Evolutionary conservation across 176 grass and related monocot genomes (phyloP).

Genomic region (Oryza coarctata): DNA sequence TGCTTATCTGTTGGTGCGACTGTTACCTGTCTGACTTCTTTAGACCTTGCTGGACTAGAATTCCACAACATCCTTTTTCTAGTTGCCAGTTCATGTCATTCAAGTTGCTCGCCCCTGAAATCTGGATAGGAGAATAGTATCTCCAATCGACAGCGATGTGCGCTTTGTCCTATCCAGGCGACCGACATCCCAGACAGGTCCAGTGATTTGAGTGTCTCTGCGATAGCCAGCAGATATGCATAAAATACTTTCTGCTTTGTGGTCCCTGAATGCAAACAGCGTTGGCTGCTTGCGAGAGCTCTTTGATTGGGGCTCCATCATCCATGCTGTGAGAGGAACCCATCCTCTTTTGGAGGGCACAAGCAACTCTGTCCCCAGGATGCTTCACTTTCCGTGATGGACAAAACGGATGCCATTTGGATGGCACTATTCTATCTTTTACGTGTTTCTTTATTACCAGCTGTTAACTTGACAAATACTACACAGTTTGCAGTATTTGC

Average conservation of each 20-base stretch:
- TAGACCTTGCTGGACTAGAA: neutral
- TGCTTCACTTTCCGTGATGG: neutral
- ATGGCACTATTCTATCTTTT: neutral
- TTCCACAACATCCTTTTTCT: neutral
- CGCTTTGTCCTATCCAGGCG: neutral
- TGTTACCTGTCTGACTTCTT: slow-evolving; percentile 20
- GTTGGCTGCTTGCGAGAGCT: neutral
- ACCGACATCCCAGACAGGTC: slow-evolving; percentile 17
- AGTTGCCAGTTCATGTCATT: slow-evolving; percentile 40
- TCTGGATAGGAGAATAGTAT: neutral
- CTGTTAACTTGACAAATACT: neutral
- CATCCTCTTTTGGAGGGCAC: slow-evolving; percentile 22
- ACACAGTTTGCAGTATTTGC: neutral
- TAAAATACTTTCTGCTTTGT: neutral
- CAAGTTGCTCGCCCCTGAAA: slow-evolving; percentile 14
- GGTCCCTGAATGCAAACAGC: neutral
- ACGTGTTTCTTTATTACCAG: neutral
- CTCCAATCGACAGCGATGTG: slow-evolving; percentile 5
- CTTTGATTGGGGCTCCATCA: neutral
- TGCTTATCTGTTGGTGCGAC: slow-evolving; percentile 28
- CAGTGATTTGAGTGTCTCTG: neutral
- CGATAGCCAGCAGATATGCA: neutral
- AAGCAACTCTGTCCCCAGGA: neutral
- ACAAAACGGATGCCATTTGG: neutral
- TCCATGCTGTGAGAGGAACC: neutral